Evolutionary conservation across 164 flowering plant genomes (phyloP).

Genomic region (Chloranthus sessilifolius): DNA sequence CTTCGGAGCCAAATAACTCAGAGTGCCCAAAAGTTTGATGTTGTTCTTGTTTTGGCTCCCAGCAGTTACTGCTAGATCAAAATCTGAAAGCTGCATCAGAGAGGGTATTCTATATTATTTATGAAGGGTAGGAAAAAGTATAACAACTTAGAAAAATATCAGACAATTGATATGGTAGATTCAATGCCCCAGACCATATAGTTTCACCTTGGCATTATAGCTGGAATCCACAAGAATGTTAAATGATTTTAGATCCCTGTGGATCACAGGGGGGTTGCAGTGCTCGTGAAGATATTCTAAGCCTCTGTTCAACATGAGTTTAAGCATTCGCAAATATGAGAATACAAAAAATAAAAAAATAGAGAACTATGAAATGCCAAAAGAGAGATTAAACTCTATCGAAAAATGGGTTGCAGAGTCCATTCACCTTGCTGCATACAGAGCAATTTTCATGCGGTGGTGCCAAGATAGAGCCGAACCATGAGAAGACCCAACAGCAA

Average conservation of each 20-base stretch:
- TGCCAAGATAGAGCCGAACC: conserved; percentile 82
- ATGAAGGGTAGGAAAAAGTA: neutral
- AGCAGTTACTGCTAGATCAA: conserved; percentile 74
- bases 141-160: too few species aligned
- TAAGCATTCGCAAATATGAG: conserved; percentile 1
- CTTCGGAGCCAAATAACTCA: conserved; percentile 96
- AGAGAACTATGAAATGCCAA: too few species aligned
- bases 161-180: too few species aligned
- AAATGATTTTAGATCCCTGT: conserved; percentile 95
- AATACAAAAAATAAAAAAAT: neutral
- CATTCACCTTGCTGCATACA: conserved; percentile 80
- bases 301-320: conserved; percentile 54
- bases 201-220: conserved; percentile 85
- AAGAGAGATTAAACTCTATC: too few species aligned
- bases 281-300: conserved; percentile 90
- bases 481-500: conserved; percentile 57
- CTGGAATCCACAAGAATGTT: conserved; percentile 89
- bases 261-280: conserved; percentile 86
- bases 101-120: too few species aligned
- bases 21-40: conserved; percentile 78
- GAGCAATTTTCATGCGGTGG: conserved; percentile 84
- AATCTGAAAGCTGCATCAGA: conserved; percentile 85
- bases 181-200: too few species aligned
- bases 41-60: conserved; percentile 56
- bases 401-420: neutral